Base-by-base conservation (phyloP, 1,284 basidiomycete genomes). In the Cystobasidium pallidum region DNA sequence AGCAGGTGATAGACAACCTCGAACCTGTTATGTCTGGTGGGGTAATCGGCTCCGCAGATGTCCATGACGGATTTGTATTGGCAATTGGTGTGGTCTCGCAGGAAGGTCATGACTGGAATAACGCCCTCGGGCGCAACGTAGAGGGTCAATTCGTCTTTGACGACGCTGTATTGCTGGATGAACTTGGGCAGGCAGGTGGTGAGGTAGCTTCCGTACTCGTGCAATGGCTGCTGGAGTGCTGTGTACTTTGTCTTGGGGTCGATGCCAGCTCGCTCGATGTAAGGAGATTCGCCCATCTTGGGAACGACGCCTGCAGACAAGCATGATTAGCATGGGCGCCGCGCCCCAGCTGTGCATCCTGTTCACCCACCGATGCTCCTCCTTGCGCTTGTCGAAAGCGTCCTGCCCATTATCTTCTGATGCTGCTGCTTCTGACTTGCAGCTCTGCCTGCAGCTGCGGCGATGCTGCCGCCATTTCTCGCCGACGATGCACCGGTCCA, bases 1-100 rank as follows among this genome's bases (percentile, higher is more conserved):
- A 99, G 84, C 75, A 99, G 84, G 83, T 99, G 91, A 83, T 99
- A 99, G 41, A 96, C 93, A 67, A 99, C 88, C 84, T 99, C 96
- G 82, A 99, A 99, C 73, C 96, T 87, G 81, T 94, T 91, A 77
- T 91, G 88, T 75, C 91, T 86, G 78, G 94, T 92, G 0, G 96
- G 96, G 80, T 89, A 98, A 84, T 99, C 96, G 36, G 91, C 95
- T 51, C 92, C 96, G 73, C 89, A 92, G 79, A 99, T 90, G 81
- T 99, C 95, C 86, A 96, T 91, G 75, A 90, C 85, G 70, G 85
- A 83, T 84, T 96, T 97, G 86, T 91, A 99, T 80, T 96, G 94
- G 79, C 91, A 94, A 82, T 95, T 92, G 2, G 90, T 87, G 83
- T 99, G 96, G 83, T 99, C 95, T 75, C 94, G 89, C 74, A 99